Evolutionary conservation across 805 yeast genomes (phyloP).

Genomic region (Cyberlindnera japonica): DNA sequence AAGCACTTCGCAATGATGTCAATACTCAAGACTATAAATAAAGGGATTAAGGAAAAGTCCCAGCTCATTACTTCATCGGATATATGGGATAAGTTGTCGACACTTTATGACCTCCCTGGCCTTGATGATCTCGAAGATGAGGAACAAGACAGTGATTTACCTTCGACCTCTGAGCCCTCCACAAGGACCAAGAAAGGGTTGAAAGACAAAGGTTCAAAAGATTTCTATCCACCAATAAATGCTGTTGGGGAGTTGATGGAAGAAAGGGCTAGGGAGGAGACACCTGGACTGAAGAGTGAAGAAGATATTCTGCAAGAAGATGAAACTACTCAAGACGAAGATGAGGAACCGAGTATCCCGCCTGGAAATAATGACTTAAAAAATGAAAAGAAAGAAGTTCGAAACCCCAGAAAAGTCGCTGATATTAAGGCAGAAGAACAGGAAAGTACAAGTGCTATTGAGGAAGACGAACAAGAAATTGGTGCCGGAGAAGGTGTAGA

Average conservation of each 20-base stretch:
- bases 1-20: constrained; percentile 38
- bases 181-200: constrained; percentile 1
- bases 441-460: neutral
- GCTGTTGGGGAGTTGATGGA: constrained; percentile 10
- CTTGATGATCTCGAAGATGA: constrained; percentile 43
- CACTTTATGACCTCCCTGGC: constrained; percentile 52
- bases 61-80: constrained; percentile 40
- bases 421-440: constrained; percentile 9
- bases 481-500: constrained; percentile 6
- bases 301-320: constrained; percentile 13
- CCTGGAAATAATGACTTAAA: no score
- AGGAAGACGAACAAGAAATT: no score
- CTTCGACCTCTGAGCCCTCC: no score
- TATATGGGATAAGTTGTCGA: constrained; percentile 53
- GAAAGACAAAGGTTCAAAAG: constrained; percentile 6
- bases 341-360: no score
- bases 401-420: no score
- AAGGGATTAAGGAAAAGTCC: constrained; percentile 28
- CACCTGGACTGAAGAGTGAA: constrained; percentile 15
- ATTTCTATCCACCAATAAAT: constrained; percentile 2
- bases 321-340: constrained; percentile 11
- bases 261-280: constrained; percentile 5
- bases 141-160: constrained; percentile 8
- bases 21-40: constrained; percentile 19
- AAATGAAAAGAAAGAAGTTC: no score